A percentile compares a stretch with the other conserved stretches of the same genome.
phyloP scores from a whole-genome alignment of 108 stramenopile genomes.

The Bacterosira constricta region DNA sequence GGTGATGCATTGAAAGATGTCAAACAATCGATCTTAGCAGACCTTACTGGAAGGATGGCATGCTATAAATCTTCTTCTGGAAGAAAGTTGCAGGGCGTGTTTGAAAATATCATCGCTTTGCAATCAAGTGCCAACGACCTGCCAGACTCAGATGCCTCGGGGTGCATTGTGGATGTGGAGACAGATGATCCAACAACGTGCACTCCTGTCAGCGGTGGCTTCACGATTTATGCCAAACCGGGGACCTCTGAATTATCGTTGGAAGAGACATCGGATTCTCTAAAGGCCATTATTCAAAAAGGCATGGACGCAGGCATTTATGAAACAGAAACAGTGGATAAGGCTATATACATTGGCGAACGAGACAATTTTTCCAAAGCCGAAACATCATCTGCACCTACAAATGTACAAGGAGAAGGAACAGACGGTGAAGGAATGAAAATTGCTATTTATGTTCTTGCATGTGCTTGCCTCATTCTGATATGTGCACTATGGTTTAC shows the following conservation, averaged over 20 bases:
- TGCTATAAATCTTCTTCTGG: constrained; percentile 17
- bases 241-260: constrained; percentile 13
- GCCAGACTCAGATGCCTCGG: constrained; percentile 37
- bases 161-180: constrained; percentile 35
- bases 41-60: constrained; percentile 29
- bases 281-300: constrained; percentile 11
- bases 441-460: constrained; percentile 17
- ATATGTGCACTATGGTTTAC: constrained; percentile 16
- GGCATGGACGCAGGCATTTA: constrained; percentile 37
- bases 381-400: background rate
- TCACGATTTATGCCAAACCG: constrained; percentile 29
- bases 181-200: constrained; percentile 23
- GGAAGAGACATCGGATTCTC: constrained; percentile 1
- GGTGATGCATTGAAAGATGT: constrained; percentile 36
- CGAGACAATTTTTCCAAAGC: constrained; percentile 16
- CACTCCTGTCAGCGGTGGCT: constrained; percentile 30
- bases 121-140: constrained; percentile 18
- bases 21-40: constrained; percentile 32
- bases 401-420: background rate
- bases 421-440: constrained; percentile 1
- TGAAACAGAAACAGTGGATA: constrained; percentile 12
- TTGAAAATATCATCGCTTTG: constrained; percentile 25
- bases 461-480: constrained; percentile 22
- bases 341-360: constrained; percentile 41
- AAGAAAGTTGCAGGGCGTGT: constrained; percentile 15